phyloP scores from a whole-genome alignment of 352 stramenopile species.

The Phytopythium helicoides region DNA sequence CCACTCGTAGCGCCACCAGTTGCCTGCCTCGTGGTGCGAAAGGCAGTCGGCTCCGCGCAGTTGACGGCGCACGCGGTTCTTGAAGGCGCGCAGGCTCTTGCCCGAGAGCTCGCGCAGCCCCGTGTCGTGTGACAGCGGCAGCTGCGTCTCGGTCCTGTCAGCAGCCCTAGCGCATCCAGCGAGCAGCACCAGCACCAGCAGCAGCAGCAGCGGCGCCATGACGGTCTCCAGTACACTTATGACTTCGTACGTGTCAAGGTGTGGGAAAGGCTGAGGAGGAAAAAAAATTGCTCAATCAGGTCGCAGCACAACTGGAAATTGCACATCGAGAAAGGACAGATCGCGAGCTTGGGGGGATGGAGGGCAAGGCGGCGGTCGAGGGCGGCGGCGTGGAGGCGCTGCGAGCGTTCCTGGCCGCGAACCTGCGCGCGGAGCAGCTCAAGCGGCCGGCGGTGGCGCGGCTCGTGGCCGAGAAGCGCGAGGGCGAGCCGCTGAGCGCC shows the following conservation, averaged over 20 bases:
- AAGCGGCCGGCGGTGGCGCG: conserved; percentile 12
- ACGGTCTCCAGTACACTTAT: not conserved
- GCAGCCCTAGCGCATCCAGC: not conserved
- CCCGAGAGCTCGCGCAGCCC: conserved; percentile 62
- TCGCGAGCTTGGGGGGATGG: too few species aligned
- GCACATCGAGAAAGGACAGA: too few species aligned
- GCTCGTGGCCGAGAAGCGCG: conserved; percentile 9
- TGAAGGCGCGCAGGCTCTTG: conserved; percentile 59
- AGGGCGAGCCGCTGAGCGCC: conserved; percentile 10
- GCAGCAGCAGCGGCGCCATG: not conserved
- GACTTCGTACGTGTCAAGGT: not conserved
- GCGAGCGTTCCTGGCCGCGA: conserved; percentile 26
- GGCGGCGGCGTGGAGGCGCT: conserved; percentile 20
- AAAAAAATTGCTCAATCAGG: too few species aligned
- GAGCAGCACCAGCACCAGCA: not conserved
- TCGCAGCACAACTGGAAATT: too few species aligned
- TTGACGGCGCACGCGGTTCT: conserved; percentile 64
- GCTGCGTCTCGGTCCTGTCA: not conserved
- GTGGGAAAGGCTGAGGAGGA: too few species aligned
- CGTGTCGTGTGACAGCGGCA: conserved; percentile 38
- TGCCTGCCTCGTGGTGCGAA: conserved; percentile 47
- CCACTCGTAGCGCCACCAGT: conserved; percentile 89
- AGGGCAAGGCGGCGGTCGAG: conserved; percentile 13
- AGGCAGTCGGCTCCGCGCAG: conserved; percentile 51
- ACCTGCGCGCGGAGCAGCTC: conserved; percentile 10